Conservation (phyloP, 2,329 filamentous ascomycete genomes). For the Ceratocystis eucalypticola region DNA sequence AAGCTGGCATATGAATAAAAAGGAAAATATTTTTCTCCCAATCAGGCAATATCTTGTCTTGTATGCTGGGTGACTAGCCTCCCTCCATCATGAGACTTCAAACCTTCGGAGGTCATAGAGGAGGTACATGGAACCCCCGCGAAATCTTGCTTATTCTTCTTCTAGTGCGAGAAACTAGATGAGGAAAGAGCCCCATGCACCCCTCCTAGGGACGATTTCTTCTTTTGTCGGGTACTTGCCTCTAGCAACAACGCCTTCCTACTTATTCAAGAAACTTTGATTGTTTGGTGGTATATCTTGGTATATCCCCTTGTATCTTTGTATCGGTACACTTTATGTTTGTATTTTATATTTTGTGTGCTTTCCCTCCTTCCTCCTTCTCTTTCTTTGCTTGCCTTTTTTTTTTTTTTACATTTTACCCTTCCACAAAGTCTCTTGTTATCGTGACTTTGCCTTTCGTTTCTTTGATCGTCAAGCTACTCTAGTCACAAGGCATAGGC, state of each 20-base stretch:
- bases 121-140: not conserved
- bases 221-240: slow-evolving; percentile 2
- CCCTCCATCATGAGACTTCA: not conserved
- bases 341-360: not conserved
- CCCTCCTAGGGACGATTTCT: not conserved
- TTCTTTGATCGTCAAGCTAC: not conserved
- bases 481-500: not conserved
- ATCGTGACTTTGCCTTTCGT: not conserved
- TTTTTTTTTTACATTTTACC: slow-evolving; percentile 10
- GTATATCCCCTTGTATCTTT: not conserved
- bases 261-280: not conserved
- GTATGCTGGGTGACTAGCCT: not conserved
- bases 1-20: not conserved
- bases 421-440: not conserved
- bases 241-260: not conserved
- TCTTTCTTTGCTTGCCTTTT: slow-evolving; percentile 15
- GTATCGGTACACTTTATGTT: not conserved
- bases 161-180: not conserved
- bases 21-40: not conserved
- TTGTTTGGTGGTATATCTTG: not conserved
- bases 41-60: not conserved
- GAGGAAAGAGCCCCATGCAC: not conserved
- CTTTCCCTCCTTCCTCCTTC: not conserved
- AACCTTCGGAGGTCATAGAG: not conserved
- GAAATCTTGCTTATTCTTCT: not conserved